Evolutionary conservation across 1,139 yeast species (phyloP).

Genomic region (Saccharomyces pastorianus): DNA sequence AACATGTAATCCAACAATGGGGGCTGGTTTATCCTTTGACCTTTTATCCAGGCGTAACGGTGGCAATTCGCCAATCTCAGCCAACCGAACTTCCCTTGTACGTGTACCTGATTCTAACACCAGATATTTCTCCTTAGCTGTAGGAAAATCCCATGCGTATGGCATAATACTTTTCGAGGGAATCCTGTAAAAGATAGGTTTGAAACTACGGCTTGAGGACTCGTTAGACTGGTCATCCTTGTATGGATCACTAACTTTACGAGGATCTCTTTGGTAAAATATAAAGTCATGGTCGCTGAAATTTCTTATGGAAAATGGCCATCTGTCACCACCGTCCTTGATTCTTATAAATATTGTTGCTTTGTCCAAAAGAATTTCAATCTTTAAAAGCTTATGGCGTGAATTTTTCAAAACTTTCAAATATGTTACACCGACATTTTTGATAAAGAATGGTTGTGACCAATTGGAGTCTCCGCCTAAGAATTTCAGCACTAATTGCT

Average conservation of each 20-base stretch:
- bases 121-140: constrained; percentile 76
- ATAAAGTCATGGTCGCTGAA: constrained; percentile 79
- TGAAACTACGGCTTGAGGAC: constrained; percentile 37
- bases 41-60: constrained; percentile 72
- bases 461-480: constrained; percentile 54
- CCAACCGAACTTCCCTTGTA: constrained; percentile 73
- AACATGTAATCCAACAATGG: constrained; percentile 73
- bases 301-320: constrained; percentile 93
- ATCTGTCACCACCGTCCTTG: constrained; percentile 61
- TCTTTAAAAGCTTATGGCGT: constrained; percentile 63
- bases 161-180: constrained; percentile 96
- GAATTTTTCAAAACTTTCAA: constrained; percentile 55
- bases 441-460: constrained; percentile 83
- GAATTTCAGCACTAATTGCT: constrained; percentile 54
- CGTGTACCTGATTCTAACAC: constrained; percentile 63
- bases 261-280: constrained; percentile 81
- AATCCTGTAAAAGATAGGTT: constrained; percentile 66
- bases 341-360: constrained; percentile 76
- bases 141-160: constrained; percentile 95
- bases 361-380: constrained; percentile 67
- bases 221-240: constrained; percentile 58
- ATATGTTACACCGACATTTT: constrained; percentile 75
- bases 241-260: constrained; percentile 35
- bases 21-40: constrained; percentile 35
- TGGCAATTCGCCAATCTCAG: constrained; percentile 83